A percentile compares a stretch with the other conserved stretches of the same genome.
Conservation (phyloP, 1,284 basidiomycete genomes). For the Sanghuangporus sanghuang region DNA sequence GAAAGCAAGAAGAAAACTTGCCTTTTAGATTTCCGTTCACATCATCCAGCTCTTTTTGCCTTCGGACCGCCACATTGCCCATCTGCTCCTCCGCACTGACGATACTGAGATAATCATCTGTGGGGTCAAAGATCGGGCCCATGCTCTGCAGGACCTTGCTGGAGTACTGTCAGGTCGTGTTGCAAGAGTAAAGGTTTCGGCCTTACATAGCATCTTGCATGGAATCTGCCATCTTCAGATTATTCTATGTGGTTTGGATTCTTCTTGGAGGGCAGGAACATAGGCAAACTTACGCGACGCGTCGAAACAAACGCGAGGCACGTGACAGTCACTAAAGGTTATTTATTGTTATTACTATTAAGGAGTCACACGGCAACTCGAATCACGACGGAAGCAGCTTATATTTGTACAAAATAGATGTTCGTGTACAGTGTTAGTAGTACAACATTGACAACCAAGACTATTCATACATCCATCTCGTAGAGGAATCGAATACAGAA, state of each 20-base stretch:
- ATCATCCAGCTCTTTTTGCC: slow-evolving; percentile 62
- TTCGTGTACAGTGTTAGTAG: no score
- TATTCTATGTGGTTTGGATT: slow-evolving; percentile 20
- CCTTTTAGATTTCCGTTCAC: slow-evolving; percentile 58
- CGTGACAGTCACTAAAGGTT: no score
- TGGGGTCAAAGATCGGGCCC: slow-evolving; percentile 63
- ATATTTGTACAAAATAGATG: no score
- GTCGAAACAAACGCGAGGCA: neutral
- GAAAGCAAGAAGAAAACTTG: slow-evolving; percentile 22
- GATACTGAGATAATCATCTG: slow-evolving; percentile 70
- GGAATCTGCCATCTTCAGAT: slow-evolving; percentile 39
- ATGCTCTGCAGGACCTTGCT: slow-evolving; percentile 67
- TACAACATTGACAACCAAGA: no score
- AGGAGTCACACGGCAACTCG: no score
- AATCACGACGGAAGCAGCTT: no score
- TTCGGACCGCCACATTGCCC: slow-evolving; percentile 43
- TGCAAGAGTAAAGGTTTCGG: neutral
- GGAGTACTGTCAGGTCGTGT: neutral
- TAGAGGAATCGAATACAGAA: no score
- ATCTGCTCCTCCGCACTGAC: slow-evolving; percentile 65
- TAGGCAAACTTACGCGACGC: neutral
- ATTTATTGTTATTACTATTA: no score
- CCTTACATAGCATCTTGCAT: slow-evolving; percentile 27
- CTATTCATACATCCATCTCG: no score
- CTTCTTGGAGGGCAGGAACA: neutral